Evolutionary conservation across 345 rosid species (phyloP), one percentile per base, ranked within the genome.

Genomic region (Salix caprea): DNA sequence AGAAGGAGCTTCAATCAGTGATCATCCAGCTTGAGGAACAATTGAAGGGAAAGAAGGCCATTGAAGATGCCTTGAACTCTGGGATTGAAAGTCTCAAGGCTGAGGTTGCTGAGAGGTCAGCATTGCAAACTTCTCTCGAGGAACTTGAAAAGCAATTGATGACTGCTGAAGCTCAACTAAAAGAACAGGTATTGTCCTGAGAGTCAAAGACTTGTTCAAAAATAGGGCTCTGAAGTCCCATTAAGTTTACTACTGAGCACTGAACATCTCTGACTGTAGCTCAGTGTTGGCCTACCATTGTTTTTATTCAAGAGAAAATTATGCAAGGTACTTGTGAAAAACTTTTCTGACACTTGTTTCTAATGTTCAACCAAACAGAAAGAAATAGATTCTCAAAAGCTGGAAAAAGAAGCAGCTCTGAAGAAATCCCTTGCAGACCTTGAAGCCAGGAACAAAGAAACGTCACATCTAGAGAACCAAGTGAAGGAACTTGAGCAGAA

Each of bases 401-500:
- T 83, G 46, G 96, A 90, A 77, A 81, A 70, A 48, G 92, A 89
- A 81, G 80, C 90, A 48, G 89, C 90, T 37, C 67, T 89, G 78
- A 86, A 88, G 85, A 82, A 79, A 77, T 88, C 92, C 74, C 86
- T 82, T 67, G 88, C 88, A 81, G 91, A 90, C 73, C 90, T 86
- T n/a, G 94, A 88, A 76, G 84, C 89, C 12, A 89, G 88, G 88
- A 86, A 79, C 78, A 91, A 87, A 67, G 85, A 88, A 13, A 88
- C 86, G 15, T 18, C 74, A 60, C 78, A 70, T 70, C 87, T 91
- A 6, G 92, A 89, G 78, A 83, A 85, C 60, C 83, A 84, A 77
- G 76, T 92, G 56, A 89, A 85, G 69, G 96, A 90, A 72, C 93
- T 94, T 70, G 85, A 88, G 84, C 88, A 87, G 82, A 92, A 92